phyloP scores from a whole-genome alignment of 2,329 filamentous ascomycete genomes.

The Colletotrichum orchidophilum region DNA sequence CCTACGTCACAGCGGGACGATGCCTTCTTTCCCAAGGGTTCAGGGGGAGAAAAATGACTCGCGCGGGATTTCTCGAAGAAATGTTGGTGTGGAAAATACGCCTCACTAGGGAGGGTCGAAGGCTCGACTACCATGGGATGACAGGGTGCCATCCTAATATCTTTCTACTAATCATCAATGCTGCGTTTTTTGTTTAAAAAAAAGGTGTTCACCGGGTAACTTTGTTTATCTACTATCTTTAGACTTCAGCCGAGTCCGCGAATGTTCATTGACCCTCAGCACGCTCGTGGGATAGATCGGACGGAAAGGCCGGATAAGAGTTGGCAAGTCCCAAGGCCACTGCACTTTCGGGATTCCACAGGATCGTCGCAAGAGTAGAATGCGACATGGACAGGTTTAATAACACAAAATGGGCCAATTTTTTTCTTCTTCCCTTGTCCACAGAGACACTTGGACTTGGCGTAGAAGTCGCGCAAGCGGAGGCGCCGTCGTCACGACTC shows the following conservation, averaged over 20 bases:
- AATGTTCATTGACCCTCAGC: neutral
- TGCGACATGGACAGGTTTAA: neutral
- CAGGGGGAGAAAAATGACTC: conserved; percentile 27
- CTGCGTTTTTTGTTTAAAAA: neutral
- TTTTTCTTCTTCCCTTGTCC: neutral
- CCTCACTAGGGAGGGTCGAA: neutral
- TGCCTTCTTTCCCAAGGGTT: conserved; percentile 3
- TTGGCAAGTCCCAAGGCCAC: neutral
- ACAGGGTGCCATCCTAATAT: neutral
- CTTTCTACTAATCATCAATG: neutral
- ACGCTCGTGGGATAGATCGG: neutral
- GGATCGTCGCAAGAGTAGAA: neutral
- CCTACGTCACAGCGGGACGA: conserved; percentile 31
- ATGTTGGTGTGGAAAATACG: neutral
- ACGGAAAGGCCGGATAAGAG: neutral
- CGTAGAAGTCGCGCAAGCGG: conserved; percentile 3
- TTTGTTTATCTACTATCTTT: neutral
- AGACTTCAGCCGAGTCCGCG: neutral
- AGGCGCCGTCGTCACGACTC: conserved; percentile 20
- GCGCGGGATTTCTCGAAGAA: neutral
- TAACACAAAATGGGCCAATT: neutral
- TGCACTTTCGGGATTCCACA: neutral
- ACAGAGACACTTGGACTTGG: neutral
- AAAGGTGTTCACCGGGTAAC: neutral
- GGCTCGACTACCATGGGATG: neutral